Base-by-base conservation (phyloP, 2,329 filamentous ascomycete genomes). In the Fusarium pseudocircinatum region DNA sequence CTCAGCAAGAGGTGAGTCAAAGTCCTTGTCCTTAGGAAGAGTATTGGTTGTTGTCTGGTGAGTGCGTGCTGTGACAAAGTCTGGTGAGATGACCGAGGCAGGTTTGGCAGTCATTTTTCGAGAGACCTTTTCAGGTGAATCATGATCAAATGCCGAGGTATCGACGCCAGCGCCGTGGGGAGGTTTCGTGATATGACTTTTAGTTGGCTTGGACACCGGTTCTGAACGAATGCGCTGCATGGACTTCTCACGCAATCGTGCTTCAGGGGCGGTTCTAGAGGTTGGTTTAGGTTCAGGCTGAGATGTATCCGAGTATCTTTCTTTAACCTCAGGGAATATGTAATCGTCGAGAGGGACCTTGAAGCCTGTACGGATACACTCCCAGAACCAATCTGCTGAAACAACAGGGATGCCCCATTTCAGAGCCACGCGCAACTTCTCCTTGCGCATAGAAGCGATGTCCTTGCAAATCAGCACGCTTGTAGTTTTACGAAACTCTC, bases 371-470 rank as follows among this genome's bases (percentile, higher is more conserved):
- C 87, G 85, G 57, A 98, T 90, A 73, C 93, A 96, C 58, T 92
- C 88, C 91, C 93, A 96, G 6, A 99, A 85, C 96, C 96, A 99
- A 28, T 92, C 89, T 24, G 90, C 89, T 13, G 88, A 88, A 16
- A 98, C 93, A n/a, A 96, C 90, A 4, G 95, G 94, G 16, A 98
- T 92, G 9, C 88, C 87, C 86, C 93, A 94, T 75, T 91, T 87
- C 14, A 90, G 81, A 1, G 95, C 95, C 78, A 94, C 91, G 49
- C 92, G 90, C 24, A 96, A 84, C 82, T 99, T 99, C 73, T 96
- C 92, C 64, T 85, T 88, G 80, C 88, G 84, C 82, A 94, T 86
- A 2, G 85, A 84, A 44, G 82, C 80, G 18, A 89, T 76, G 7
- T 85, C 87, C 63, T 90, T 90, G 79, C 92, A 94, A n/a, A 99